These are phyloP conservation scores for Daldinia decipiens DNA, from an alignment of 495 filamentous ascomycete species.

Conservation along the genomic window DNA sequence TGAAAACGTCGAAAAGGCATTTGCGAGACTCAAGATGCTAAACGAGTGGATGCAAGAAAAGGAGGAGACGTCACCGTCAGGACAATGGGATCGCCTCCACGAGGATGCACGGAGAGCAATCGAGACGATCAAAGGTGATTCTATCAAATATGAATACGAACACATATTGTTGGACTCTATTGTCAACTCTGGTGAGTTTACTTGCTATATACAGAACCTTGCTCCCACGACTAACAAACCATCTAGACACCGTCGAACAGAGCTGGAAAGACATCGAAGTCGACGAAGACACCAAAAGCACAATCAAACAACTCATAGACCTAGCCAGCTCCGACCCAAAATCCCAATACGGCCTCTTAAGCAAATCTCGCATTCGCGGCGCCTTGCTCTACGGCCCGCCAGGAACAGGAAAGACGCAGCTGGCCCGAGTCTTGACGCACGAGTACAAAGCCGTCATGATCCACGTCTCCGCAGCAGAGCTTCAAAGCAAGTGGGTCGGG, in stretches of 20 bases:
- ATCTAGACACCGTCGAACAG: slow-evolving; percentile 7
- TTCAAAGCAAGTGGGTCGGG: slow-evolving; percentile 22
- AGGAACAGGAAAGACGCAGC: slow-evolving; percentile 36
- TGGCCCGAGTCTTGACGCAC: slow-evolving; percentile 24
- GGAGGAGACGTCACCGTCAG: not conserved
- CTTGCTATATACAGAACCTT: not conserved
- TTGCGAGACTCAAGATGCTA: not conserved
- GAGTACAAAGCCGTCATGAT: slow-evolving; percentile 29
- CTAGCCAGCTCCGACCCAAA: slow-evolving; percentile 13
- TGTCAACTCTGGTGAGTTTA: not conserved
- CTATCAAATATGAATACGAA: not conserved
- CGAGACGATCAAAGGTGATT: not conserved
- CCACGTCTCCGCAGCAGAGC: slow-evolving; percentile 18
- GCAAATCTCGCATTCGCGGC: slow-evolving; percentile 44
- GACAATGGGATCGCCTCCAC: not conserved
- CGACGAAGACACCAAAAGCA: slow-evolving; percentile 9
- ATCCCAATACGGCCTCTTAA: slow-evolving; percentile 24
- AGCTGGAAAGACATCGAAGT: slow-evolving; percentile 20
- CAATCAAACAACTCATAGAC: slow-evolving; percentile 10
- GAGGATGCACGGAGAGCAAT: not conserved
- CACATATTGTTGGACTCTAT: not conserved
- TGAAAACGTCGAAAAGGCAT: not conserved
- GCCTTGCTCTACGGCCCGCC: slow-evolving; percentile 37
- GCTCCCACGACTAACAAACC: not conserved
- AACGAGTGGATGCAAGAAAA: not conserved